Conservation (phyloP, 2,329 filamentous ascomycete species). For the Penicillium fuscoglaucum region DNA sequence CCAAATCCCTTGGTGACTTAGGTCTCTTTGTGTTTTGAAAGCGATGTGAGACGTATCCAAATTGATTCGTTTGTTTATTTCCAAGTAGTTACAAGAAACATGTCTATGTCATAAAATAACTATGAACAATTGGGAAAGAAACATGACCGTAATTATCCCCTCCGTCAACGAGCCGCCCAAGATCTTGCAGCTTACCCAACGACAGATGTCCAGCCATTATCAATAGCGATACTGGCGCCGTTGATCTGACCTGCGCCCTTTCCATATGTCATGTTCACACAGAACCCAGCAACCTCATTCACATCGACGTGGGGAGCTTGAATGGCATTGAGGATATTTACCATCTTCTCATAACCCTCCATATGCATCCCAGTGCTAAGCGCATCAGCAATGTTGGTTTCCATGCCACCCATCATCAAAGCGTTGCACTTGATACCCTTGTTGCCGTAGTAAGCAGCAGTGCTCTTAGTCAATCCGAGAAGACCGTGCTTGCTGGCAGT, state of each 20-base stretch:
- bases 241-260: slow-evolving; percentile 31
- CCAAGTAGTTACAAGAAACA: not conserved
- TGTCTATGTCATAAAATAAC: not conserved
- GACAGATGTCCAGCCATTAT: slow-evolving; percentile 30
- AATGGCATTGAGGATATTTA: slow-evolving; percentile 16
- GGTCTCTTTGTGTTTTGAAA: not conserved
- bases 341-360: slow-evolving; percentile 26
- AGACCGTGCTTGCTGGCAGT: slow-evolving; percentile 57
- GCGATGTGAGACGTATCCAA: not conserved
- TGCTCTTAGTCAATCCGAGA: slow-evolving; percentile 58
- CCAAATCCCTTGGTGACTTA: slow-evolving; percentile 11
- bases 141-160: not conserved
- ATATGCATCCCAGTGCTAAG: slow-evolving; percentile 35
- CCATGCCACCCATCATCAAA: slow-evolving; percentile 56
- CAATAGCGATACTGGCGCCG: slow-evolving; percentile 32
- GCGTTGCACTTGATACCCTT: slow-evolving; percentile 56
- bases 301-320: slow-evolving; percentile 24
- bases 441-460: slow-evolving; percentile 56
- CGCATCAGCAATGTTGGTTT: slow-evolving; percentile 55
- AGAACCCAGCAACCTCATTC: slow-evolving; percentile 32
- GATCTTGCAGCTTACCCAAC: slow-evolving; percentile 14
- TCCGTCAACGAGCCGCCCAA: not conserved
- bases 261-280: slow-evolving; percentile 28
- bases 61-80: not conserved
- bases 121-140: not conserved